These are phyloP conservation scores for Rhododendron kiyosumense DNA, from an alignment of 148 eudicot species.

Conservation along the genomic window DNA sequence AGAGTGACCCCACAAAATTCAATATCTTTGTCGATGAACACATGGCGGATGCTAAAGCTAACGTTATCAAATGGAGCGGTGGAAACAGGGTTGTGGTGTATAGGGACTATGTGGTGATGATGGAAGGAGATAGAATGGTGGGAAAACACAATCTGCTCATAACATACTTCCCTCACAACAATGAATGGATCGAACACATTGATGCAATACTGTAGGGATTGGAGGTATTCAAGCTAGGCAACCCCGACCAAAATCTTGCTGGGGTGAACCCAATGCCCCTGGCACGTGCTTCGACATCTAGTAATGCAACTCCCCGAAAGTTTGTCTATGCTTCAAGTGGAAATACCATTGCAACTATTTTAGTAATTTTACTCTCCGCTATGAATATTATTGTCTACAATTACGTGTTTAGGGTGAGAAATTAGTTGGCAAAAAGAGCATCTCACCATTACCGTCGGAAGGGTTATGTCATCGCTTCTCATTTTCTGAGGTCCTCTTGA, in stretches of 20 bases:
- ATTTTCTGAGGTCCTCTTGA: neutral
- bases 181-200: neutral
- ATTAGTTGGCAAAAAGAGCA: no score
- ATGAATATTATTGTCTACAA: no score
- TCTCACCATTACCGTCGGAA: neutral
- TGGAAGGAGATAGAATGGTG: neutral
- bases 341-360: no score
- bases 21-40: conserved; percentile 17
- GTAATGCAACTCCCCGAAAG: no score
- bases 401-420: neutral
- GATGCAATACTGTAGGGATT: neutral
- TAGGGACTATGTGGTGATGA: neutral
- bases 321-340: no score
- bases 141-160: neutral
- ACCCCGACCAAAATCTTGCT: no score
- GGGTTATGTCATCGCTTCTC: neutral
- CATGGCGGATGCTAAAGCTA: conserved; percentile 6
- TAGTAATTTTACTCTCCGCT: neutral
- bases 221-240: no score
- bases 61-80: no score
- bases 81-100: no score
- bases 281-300: no score
- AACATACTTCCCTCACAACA: neutral
- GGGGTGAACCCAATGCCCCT: no score
- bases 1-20: neutral